Percentiles rank a stretch among this genome's conserved stretches.
Evolutionary conservation across 2,329 filamentous ascomycete species (phyloP).

Genomic region (Trichoderma harzianum): DNA sequence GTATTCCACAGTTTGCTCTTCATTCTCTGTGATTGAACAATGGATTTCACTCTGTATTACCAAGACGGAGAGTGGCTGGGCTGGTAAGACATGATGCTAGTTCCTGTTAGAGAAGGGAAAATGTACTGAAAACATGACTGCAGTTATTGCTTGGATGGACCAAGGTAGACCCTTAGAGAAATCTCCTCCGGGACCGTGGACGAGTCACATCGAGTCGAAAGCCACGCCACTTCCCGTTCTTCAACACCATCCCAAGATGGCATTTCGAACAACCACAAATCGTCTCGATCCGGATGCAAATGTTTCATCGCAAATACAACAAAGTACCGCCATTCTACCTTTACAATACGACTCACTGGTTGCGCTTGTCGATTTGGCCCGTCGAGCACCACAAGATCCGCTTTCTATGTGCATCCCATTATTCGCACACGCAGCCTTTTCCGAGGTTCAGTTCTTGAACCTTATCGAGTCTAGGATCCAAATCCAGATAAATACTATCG

Average conservation of each 20-base stretch:
- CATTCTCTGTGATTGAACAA: background rate
- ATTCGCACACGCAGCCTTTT: background rate
- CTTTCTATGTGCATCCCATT: background rate
- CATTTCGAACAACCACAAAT: background rate
- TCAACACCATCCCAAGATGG: background rate
- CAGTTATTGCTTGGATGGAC: background rate
- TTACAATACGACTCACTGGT: background rate
- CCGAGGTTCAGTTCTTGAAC: background rate
- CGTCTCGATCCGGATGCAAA: background rate
- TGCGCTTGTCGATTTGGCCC: background rate
- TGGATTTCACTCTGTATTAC: background rate
- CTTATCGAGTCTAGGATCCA: background rate
- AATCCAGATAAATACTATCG: background rate
- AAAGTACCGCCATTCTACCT: background rate
- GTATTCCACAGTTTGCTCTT: background rate
- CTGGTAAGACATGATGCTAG: background rate
- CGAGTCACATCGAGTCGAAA: background rate
- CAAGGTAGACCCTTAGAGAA: background rate
- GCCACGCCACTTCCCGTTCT: background rate
- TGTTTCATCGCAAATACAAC: background rate
- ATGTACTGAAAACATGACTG: background rate
- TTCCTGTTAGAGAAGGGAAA: no score
- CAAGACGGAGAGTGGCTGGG: background rate
- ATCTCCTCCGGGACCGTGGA: background rate
- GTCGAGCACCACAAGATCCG: background rate